Evolutionary conservation across 306 rosid genomes (phyloP), one percentile per base, ranked within the genome.

Genomic region (Senna tora): DNA sequence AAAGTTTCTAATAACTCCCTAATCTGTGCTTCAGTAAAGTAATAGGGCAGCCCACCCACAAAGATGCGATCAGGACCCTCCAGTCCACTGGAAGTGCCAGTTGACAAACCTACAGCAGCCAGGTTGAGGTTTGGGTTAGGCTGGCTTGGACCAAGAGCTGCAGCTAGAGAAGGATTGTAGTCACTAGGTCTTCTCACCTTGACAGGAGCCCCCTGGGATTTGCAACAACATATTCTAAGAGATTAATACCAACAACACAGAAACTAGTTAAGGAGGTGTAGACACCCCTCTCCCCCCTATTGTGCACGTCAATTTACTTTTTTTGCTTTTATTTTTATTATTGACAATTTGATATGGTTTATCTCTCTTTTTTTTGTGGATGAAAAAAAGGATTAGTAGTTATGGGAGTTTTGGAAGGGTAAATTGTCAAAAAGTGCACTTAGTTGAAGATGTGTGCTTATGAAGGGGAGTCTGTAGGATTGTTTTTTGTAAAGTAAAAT

Each of bases 111-210:
- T 25, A 85, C 92, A 43, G 89, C 89, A 51, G 81, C 82, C 69
- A 87, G 70, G 78, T 87, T 85, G 76, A 87, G 82, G 73, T 87
- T 87, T 6, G 92, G 85, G 73, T 81, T 87, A 15, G 92, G 92
- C 67, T 85, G 92, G 69, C 92, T 87, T 20, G 90, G 92, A 52
- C 92, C 92, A 19, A 87, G 88, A 0, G 92, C 85, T 67, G 90
- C 90, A 46, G 92, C 92, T 46, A 87, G 84, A 45, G 92, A 85
- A 38, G 92, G 90, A 57, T 85, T 85, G 77, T 87, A 87, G 61
- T 87, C 92, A 71, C 88, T 87, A 2, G 92, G 92, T 69, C 92
- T 78, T 85, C 92, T 83, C 77, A 87, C 92, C 83, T 87, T 87
- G 22, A 87, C 92, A 30, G 92, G 92, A 20, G 92, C 88, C 17